Evolutionary conservation across 768 basidiomycete species (phyloP), one percentile per base, ranked within the genome.

Genomic region (Postia placenta): DNA sequence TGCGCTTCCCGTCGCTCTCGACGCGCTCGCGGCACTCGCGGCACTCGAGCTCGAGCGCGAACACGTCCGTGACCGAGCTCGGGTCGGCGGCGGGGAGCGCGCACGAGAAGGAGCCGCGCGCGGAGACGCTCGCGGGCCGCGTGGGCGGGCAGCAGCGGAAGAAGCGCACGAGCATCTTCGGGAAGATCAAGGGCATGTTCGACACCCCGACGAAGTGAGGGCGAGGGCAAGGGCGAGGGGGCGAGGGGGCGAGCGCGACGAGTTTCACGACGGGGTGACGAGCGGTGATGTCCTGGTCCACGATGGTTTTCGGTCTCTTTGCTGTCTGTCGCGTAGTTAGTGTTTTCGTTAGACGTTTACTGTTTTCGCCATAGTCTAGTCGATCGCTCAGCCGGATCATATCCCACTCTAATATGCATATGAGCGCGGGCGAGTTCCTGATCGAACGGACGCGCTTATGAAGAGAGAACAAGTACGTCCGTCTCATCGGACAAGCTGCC

Each of bases 131-230:
- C 23, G 26, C 48, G 27, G 44, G 47, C 28, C 54, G 54, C 30
- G 22, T 55, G n/a, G 49, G 44, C 35, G 50, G 55, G 38, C 47
- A 50, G 38, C 47, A 50, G 48, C 58, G 60, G 47, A 56, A 54
- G 56, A 64, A 64, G 57, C 51, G 49, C 38, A 60, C 43, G 41
- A 63, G 63, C 46, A 41, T 68, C 50, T 64, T 68, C 47, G 64
- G 61, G 35, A 63, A 61, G 60, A 53, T 68, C 46, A 64, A 62
- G 54, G 56, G 56, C 33, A 53, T 63, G 22, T 66, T 68, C 56
- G 46, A 47, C 36, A 23, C 46, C 9, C 46, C 46, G 37, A 25
- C 17, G 7, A 24, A 36, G 35, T 25, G 12, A 33, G 38, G 38
- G 38, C 11, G 7, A 39, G 19, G 38, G 38, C 38, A 33, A 7